phyloP scores from a whole-genome alignment of 2,329 filamentous ascomycete genomes.

The Aaosphaeria arxii region DNA sequence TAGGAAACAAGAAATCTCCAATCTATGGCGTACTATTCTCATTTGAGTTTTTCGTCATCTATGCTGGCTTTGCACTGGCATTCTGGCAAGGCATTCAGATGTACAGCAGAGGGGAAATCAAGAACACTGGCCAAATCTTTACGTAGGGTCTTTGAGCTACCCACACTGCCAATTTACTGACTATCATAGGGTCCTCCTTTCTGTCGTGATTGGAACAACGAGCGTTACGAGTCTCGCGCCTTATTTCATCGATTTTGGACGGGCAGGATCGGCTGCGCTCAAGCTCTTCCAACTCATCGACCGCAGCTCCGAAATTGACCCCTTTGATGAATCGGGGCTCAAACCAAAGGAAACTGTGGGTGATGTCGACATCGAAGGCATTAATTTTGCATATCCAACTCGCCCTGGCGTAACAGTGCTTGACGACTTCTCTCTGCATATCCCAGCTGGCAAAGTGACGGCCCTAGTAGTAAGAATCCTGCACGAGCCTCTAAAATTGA shows the following conservation, averaged over 20 bases:
- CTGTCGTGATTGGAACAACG: slow-evolving; percentile 6
- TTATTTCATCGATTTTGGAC: slow-evolving; percentile 7
- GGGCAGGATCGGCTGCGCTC: slow-evolving; percentile 4
- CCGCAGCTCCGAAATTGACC: background rate
- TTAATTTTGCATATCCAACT: slow-evolving; percentile 90
- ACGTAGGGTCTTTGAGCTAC: background rate
- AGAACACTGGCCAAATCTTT: background rate
- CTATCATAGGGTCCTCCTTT: slow-evolving; percentile 2
- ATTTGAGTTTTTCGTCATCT: background rate
- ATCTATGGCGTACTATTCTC: background rate
- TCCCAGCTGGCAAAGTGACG: slow-evolving; percentile 84
- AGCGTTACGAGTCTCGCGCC: slow-evolving; percentile 4
- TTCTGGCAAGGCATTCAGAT: background rate
- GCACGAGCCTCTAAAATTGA: too few species aligned
- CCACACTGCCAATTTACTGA: background rate
- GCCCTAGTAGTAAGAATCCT: slow-evolving; percentile 64
- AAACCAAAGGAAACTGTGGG: slow-evolving; percentile 1
- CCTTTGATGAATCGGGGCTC: background rate
- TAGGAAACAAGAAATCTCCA: background rate
- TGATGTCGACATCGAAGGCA: slow-evolving; percentile 40
- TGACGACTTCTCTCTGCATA: slow-evolving; percentile 70
- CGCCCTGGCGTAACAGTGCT: slow-evolving; percentile 84
- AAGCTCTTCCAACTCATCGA: slow-evolving; percentile 7
- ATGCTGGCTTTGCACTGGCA: background rate
- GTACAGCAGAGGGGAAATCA: background rate